phyloP scores from a whole-genome alignment of 2,329 filamentous ascomycete genomes.

The Pleomassaria siparia region DNA sequence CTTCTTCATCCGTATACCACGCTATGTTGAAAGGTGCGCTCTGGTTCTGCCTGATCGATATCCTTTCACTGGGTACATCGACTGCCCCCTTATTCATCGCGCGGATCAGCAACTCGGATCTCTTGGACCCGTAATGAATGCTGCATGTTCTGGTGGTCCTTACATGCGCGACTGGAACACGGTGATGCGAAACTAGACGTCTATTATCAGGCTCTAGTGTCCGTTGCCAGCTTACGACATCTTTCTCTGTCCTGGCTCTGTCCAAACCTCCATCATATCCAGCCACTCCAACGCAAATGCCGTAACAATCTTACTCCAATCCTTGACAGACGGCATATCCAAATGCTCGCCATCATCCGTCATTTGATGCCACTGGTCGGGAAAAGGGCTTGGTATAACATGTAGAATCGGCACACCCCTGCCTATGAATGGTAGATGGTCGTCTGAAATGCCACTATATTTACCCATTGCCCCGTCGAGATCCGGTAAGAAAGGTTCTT shows the following conservation, averaged over 20 bases:
- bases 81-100: too few relatives aligned
- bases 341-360: constrained; percentile 82
- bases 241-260: constrained; percentile 12
- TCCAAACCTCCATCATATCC: constrained; percentile 65
- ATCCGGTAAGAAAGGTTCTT: constrained; percentile 53
- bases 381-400: constrained; percentile 83
- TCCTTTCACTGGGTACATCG: too few relatives aligned
- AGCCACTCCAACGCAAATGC: constrained; percentile 92
- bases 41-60: too few relatives aligned
- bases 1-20: too few relatives aligned
- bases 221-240: too few relatives aligned
- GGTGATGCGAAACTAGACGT: too few relatives aligned
- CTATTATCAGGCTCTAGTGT: too few relatives aligned
- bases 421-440: constrained; percentile 87
- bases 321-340: constrained; percentile 75
- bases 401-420: constrained; percentile 88
- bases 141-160: too few relatives aligned
- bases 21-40: too few relatives aligned
- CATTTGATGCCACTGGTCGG: constrained; percentile 81
- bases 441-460: constrained; percentile 69
- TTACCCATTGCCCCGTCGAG: constrained; percentile 27
- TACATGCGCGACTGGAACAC: too few relatives aligned
- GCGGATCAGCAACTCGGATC: too few relatives aligned
- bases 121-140: too few relatives aligned
- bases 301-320: constrained; percentile 83